Percentiles rank a stretch among this genome's conserved stretches.
Evolutionary conservation across 352 stramenopile genomes (phyloP).

Genomic region (Globisporangium nunn): DNA sequence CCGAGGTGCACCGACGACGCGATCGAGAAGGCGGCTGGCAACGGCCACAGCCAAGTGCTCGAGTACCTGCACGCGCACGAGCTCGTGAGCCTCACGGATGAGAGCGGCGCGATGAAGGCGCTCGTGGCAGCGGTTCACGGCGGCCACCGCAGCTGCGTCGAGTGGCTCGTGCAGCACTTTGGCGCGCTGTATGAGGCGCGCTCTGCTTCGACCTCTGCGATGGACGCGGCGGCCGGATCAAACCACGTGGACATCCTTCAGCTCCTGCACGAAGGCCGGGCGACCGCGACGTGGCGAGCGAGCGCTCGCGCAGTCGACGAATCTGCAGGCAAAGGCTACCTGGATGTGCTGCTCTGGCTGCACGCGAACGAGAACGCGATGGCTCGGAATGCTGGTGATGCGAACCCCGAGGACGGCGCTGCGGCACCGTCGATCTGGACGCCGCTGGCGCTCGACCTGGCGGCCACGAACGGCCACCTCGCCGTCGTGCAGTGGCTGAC

Average conservation of each 20-base stretch:
- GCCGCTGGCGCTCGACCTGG: slow-evolving; percentile 44
- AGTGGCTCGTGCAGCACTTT: slow-evolving; percentile 50
- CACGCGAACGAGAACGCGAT: slow-evolving; percentile 22
- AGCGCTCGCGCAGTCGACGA: slow-evolving; percentile 55
- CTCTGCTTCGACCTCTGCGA: slow-evolving; percentile 24
- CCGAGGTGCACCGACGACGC: slow-evolving; percentile 44
- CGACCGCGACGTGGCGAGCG: slow-evolving; percentile 35
- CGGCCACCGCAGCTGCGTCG: slow-evolving; percentile 42
- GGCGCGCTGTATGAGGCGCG: slow-evolving; percentile 27
- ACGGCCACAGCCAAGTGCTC: slow-evolving; percentile 53
- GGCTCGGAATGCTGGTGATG: background rate
- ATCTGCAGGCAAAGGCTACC: slow-evolving; percentile 38
- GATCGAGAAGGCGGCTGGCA: slow-evolving; percentile 57
- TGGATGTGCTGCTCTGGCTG: slow-evolving; percentile 51
- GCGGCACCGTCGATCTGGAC: slow-evolving; percentile 26
- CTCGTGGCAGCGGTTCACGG: slow-evolving; percentile 46
- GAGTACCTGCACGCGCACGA: slow-evolving; percentile 50
- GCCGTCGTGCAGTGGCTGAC: slow-evolving; percentile 55
- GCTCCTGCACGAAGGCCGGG: slow-evolving; percentile 30
- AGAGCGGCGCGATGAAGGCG: slow-evolving; percentile 45
- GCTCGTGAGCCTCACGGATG: slow-evolving; percentile 32
- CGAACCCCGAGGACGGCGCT: slow-evolving; percentile 1
- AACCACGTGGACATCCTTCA: slow-evolving; percentile 55
- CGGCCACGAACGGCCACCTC: slow-evolving; percentile 56
- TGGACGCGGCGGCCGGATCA: slow-evolving; percentile 43